These are phyloP conservation scores for Aspergillus calidoustus DNA, from an alignment of 2,329 filamentous ascomycete genomes.

Conservation along the genomic window DNA sequence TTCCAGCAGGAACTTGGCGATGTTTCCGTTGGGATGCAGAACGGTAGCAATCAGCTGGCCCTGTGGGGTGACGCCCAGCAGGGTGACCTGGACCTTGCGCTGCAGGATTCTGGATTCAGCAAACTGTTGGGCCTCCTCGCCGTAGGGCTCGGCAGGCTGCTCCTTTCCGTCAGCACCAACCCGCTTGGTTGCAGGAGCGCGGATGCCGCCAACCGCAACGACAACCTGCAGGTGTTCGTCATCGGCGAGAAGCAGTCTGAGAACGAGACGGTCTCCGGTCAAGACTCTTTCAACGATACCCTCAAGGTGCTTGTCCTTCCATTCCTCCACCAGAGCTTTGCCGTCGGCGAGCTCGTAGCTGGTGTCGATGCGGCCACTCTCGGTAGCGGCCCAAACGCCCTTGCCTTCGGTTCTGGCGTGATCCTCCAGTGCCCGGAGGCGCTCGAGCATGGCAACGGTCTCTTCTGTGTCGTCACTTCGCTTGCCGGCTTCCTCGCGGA, in stretches of 20 bases:
- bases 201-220: slow-evolving; percentile 85
- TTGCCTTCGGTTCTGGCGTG: slow-evolving; percentile 78
- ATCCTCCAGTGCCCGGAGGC: slow-evolving; percentile 75
- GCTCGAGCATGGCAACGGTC: slow-evolving; percentile 70
- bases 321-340: slow-evolving; percentile 74
- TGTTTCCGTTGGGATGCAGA: slow-evolving; percentile 87
- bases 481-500: slow-evolving; percentile 90
- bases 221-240: slow-evolving; percentile 88
- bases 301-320: slow-evolving; percentile 84
- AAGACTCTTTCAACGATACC: slow-evolving; percentile 89
- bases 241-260: slow-evolving; percentile 78
- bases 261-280: slow-evolving; percentile 85
- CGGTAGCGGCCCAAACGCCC: slow-evolving; percentile 75
- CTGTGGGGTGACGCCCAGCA: slow-evolving; percentile 87
- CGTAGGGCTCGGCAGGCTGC: slow-evolving; percentile 84
- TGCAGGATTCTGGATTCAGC: slow-evolving; percentile 86
- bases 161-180: slow-evolving; percentile 78
- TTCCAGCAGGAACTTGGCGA: slow-evolving; percentile 86
- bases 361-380: slow-evolving; percentile 70
- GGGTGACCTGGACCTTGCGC: slow-evolving; percentile 78
- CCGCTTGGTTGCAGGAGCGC: slow-evolving; percentile 86
- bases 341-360: slow-evolving; percentile 80
- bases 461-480: slow-evolving; percentile 83
- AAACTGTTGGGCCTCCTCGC: slow-evolving; percentile 85
- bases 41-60: slow-evolving; percentile 88